Base-by-base conservation (phyloP, 148 eudicot species). In the Silene uniflora region DNA sequence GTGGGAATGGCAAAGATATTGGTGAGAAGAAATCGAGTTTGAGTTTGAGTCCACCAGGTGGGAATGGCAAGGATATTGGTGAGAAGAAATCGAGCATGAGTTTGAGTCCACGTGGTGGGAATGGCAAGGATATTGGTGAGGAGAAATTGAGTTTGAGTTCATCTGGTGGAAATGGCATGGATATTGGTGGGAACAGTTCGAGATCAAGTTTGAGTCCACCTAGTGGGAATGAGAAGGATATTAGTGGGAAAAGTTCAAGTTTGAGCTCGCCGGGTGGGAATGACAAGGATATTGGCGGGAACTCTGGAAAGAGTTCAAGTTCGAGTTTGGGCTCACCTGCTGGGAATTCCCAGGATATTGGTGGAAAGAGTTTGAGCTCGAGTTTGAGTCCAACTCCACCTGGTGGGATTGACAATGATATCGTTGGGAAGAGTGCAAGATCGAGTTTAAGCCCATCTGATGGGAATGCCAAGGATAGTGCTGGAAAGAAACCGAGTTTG, bases 371-470 rank as follows among this genome's bases (percentile, higher is more conserved):
- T 16, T 12, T 12, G 56, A 52, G 56, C 16, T 22, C 3, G 25
- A 60, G 63, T n/a, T 21, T 60, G 88, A 89, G 42, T 35, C 10
- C 56, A 60, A 8, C 44, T 6, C 35, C 3, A 32, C 62, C 22
- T n/a, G 62, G 62, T 39, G 22, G 16, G 23, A 63, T 69, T 62
- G 62, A 35, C 6, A 11, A 73, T 44, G 60, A 59, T 58, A 12
- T 60, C 32, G 55, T 69, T 2, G 75, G 71, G 32, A 77, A 71
- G 49, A 24, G 69, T 27, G 22, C 21, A 18, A 49, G 54, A 49
- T 49, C 16, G 54, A 77, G 80, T 49, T 39, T 52, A 17, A 77
- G 80, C 17, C 75, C 71, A 10, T 22, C 76, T 47, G 44, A 46
- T 27, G 27, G 27, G 29, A 66, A 65, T 65, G 66, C 35, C 9